These are phyloP conservation scores for Venturia asperata DNA, from an alignment of 2,329 filamentous ascomycete genomes.

Conservation along the genomic window DNA sequence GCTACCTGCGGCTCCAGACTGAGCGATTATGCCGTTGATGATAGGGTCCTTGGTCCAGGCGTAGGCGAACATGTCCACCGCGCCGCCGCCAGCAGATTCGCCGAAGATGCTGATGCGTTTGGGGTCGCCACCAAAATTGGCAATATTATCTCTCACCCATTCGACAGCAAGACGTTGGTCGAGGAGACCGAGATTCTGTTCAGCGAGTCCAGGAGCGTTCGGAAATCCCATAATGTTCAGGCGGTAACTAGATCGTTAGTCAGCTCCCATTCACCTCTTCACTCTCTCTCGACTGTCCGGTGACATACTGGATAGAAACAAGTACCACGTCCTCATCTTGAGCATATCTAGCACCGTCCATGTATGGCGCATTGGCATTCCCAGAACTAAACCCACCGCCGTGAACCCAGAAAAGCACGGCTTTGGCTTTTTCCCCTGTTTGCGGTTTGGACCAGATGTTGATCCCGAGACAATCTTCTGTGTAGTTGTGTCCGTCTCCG, in stretches of 20 bases:
- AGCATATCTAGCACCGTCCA: conserved; percentile 14
- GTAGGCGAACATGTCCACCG: conserved; percentile 17
- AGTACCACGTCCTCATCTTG: conserved; percentile 18
- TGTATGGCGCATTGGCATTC: conserved; percentile 11
- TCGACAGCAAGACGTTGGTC: conserved; percentile 18
- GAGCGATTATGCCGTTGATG: conserved; percentile 16
- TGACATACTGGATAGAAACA: conserved; percentile 16
- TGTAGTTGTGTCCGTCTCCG: neutral
- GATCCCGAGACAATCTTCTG: conserved; percentile 16
- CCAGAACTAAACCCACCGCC: conserved; percentile 16
- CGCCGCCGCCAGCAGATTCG: conserved; percentile 13
- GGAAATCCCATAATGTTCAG: conserved; percentile 19
- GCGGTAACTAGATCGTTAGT: conserved; percentile 12
- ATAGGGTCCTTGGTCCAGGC: conserved; percentile 18
- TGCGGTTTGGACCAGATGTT: conserved; percentile 19
- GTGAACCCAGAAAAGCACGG: conserved; percentile 19
- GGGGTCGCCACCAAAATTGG: conserved; percentile 15
- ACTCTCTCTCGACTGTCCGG: neutral
- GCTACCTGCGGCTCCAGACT: conserved; percentile 13
- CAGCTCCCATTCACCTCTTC: neutral
- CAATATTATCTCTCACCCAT: conserved; percentile 19
- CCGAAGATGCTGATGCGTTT: conserved; percentile 19
- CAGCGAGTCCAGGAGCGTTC: conserved; percentile 4
- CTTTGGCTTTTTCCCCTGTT: conserved; percentile 18
- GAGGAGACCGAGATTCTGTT: conserved; percentile 15